These are phyloP conservation scores for Nicotiana tabacum DNA, from an alignment of 257 asterid species.

Conservation along the genomic window DNA sequence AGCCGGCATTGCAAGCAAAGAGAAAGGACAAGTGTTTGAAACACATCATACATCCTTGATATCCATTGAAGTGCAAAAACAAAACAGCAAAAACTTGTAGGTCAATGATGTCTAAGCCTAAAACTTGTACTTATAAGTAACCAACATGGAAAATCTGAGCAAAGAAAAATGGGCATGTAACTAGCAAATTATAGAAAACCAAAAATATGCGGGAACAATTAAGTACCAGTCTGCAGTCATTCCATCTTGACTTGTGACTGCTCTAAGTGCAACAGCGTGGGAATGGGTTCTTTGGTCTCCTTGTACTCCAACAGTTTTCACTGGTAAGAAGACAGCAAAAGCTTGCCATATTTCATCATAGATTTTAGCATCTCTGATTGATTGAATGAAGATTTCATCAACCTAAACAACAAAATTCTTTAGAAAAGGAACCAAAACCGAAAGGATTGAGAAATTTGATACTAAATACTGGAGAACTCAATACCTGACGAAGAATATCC, in stretches of 20 bases:
- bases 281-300: constrained; percentile 98
- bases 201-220: background rate
- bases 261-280: constrained; percentile 83
- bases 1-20: background rate
- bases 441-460: background rate
- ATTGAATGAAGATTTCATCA: constrained; percentile 90
- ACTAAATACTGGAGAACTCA: background rate
- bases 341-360: constrained; percentile 98
- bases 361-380: constrained; percentile 85
- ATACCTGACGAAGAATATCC: constrained; percentile 81
- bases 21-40: background rate
- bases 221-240: constrained; percentile 98
- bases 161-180: background rate
- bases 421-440: background rate
- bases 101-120: background rate
- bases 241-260: constrained; percentile 98
- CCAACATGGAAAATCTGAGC: background rate
- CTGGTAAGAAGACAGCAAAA: constrained; percentile 92
- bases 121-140: background rate
- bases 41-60: background rate
- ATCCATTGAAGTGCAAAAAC: background rate
- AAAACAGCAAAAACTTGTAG: background rate
- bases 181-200: background rate
- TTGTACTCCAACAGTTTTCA: constrained; percentile 91
- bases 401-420: constrained; percentile 40